Conservation (phyloP, 306 rosid species). For the Quercus bicolor region DNA sequence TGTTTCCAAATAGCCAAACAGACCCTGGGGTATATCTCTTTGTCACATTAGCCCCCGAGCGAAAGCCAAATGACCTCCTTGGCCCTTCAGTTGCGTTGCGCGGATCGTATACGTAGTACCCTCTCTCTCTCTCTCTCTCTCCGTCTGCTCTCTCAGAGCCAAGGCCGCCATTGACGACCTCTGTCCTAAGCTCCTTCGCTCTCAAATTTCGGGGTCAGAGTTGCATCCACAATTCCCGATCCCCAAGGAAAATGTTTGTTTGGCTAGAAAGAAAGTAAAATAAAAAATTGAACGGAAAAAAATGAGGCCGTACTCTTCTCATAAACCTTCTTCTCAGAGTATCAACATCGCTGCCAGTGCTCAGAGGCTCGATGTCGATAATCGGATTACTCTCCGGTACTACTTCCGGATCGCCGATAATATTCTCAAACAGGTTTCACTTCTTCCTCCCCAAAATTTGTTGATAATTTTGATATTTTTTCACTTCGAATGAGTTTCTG, state of each 20-base stretch:
- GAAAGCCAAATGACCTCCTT: slow-evolving; percentile 29
- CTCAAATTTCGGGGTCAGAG: slow-evolving; percentile 6
- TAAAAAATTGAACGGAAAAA: neutral
- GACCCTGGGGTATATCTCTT: neutral
- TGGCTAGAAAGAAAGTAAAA: slow-evolving; percentile 9
- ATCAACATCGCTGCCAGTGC: slow-evolving; percentile 73
- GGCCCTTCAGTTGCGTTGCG: too few species aligned
- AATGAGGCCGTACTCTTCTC: slow-evolving; percentile 37
- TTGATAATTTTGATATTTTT: neutral
- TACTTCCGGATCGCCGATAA: slow-evolving; percentile 85
- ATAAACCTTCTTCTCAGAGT: slow-evolving; percentile 39
- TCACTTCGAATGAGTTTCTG: neutral
- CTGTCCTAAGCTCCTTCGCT: neutral
- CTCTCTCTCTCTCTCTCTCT: slow-evolving; percentile 2
- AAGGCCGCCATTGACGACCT: slow-evolving; percentile 41
- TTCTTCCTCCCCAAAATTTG: neutral
- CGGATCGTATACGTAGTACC: neutral
- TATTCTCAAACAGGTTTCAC: slow-evolving; percentile 74
- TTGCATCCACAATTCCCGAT: slow-evolving; percentile 8
- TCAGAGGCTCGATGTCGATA: slow-evolving; percentile 65
- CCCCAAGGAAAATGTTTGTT: slow-evolving; percentile 11
- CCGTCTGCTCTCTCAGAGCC: slow-evolving; percentile 7
- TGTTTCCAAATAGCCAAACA: neutral
- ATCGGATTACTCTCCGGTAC: slow-evolving; percentile 72
- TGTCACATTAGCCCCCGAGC: slow-evolving; percentile 35